Evolutionary conservation across 345 rosid species (phyloP).

Genomic region (Brassica napus): DNA sequence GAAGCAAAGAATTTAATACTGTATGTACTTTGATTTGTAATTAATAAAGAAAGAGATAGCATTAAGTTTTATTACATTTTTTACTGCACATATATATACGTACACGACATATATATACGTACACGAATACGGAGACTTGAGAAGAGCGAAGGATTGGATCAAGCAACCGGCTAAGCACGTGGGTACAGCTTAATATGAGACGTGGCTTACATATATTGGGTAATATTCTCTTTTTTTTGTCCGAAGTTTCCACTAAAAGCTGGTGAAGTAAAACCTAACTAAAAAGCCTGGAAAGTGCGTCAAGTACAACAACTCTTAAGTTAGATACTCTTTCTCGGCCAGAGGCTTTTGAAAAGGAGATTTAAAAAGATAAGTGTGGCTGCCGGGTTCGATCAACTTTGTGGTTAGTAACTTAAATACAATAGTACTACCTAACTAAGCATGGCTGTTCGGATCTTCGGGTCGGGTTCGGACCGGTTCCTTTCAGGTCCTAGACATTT

Average conservation of each 20-base stretch:
- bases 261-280: conserved; percentile 41
- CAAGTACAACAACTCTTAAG: conserved; percentile 30
- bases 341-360: not conserved
- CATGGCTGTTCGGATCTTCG: too few relatives aligned
- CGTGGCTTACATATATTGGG: conserved; percentile 37
- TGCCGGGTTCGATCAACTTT: too few relatives aligned
- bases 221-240: not conserved
- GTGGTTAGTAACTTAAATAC: too few relatives aligned
- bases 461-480: too few relatives aligned
- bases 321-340: not conserved
- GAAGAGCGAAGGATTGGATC: conserved; percentile 17
- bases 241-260: conserved; percentile 29
- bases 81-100: not conserved
- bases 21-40: not conserved
- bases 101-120: not conserved
- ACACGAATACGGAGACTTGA: conserved; percentile 18
- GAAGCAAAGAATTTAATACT: not conserved
- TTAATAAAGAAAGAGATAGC: not conserved
- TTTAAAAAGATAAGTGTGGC: too few relatives aligned
- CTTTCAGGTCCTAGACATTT: too few relatives aligned
- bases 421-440: too few relatives aligned
- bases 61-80: not conserved
- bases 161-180: conserved; percentile 37
- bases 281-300: not conserved
- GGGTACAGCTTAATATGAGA: not conserved